Conservation (phyloP, 495 filamentous ascomycete genomes). For the Margaritispora aquatica region DNA sequence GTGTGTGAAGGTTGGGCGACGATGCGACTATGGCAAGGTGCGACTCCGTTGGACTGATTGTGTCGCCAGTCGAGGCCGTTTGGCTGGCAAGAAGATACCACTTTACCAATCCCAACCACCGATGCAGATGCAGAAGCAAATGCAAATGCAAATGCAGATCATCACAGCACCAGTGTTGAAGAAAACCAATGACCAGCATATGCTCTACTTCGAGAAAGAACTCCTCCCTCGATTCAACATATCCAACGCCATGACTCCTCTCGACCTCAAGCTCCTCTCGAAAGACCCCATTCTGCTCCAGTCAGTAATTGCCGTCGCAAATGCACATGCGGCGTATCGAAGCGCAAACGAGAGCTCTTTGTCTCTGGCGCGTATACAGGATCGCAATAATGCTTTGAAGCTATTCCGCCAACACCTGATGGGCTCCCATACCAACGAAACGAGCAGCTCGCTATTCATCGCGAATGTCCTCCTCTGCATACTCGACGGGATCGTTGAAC, state of each 20-base stretch:
- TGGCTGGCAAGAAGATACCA: slow-evolving; percentile 28
- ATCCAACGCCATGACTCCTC: slow-evolving; percentile 18
- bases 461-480: slow-evolving; percentile 35
- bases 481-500: slow-evolving; percentile 33
- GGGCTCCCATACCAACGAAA: slow-evolving; percentile 10
- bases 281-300: slow-evolving; percentile 24
- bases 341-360: slow-evolving; percentile 22
- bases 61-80: slow-evolving; percentile 25
- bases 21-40: slow-evolving; percentile 32
- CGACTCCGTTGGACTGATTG: slow-evolving; percentile 30
- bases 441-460: slow-evolving; percentile 26
- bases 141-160: not conserved
- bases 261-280: slow-evolving; percentile 23
- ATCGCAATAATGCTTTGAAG: slow-evolving; percentile 26
- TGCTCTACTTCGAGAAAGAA: slow-evolving; percentile 29
- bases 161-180: slow-evolving; percentile 4
- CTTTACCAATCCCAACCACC: slow-evolving; percentile 12
- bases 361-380: slow-evolving; percentile 26
- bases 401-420: slow-evolving; percentile 25
- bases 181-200: slow-evolving; percentile 20
- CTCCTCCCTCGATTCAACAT: slow-evolving; percentile 27
- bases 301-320: slow-evolving; percentile 26
- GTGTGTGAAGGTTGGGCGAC: slow-evolving; percentile 28
- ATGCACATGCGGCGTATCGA: slow-evolving; percentile 26
- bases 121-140: not conserved